These are phyloP conservation scores for Hypoxylon sp. DNA, from an alignment of 2,329 filamentous ascomycete species.

Conservation along the genomic window DNA sequence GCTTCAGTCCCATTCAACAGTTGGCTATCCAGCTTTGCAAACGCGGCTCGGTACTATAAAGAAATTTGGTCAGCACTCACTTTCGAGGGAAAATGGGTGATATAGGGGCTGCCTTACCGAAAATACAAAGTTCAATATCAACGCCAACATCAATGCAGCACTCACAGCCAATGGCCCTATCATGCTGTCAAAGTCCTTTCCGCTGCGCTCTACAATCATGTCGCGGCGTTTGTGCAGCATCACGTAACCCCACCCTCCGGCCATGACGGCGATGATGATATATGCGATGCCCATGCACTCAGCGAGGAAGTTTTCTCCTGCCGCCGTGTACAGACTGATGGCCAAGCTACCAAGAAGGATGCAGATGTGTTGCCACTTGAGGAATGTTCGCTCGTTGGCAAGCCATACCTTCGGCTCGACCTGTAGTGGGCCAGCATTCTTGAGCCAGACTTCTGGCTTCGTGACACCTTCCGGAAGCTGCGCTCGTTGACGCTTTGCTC, in stretches of 20 bases:
- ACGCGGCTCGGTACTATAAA: slow-evolving; percentile 46
- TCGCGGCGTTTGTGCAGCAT: slow-evolving; percentile 79
- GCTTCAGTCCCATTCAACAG: slow-evolving; percentile 36
- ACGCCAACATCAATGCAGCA: slow-evolving; percentile 76
- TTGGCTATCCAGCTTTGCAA: slow-evolving; percentile 36
- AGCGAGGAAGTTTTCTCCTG: slow-evolving; percentile 79
- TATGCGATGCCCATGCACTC: slow-evolving; percentile 84
- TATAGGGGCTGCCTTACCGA: slow-evolving; percentile 64
- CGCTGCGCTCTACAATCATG: slow-evolving; percentile 86
- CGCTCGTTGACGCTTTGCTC: slow-evolving; percentile 59
- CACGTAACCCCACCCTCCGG: slow-evolving; percentile 85
- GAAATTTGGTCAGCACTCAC: too few relatives aligned
- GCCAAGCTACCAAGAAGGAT: slow-evolving; percentile 86
- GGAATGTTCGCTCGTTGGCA: slow-evolving; percentile 96
- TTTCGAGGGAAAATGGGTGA: background rate
- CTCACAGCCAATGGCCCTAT: slow-evolving; percentile 86
- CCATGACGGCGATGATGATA: slow-evolving; percentile 81
- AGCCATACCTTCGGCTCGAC: slow-evolving; percentile 99
- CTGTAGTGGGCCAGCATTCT: slow-evolving; percentile 89
- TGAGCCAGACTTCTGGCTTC: slow-evolving; percentile 87
- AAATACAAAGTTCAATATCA: slow-evolving; percentile 89
- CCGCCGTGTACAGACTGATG: slow-evolving; percentile 87
- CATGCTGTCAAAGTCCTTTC: slow-evolving; percentile 91
- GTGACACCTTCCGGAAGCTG: slow-evolving; percentile 86
- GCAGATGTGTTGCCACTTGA: slow-evolving; percentile 98